A percentile compares a stretch with the other conserved stretches of the same genome.
Evolutionary conservation across 345 rosid genomes (phyloP).

Genomic region (Lepidium sativum): DNA sequence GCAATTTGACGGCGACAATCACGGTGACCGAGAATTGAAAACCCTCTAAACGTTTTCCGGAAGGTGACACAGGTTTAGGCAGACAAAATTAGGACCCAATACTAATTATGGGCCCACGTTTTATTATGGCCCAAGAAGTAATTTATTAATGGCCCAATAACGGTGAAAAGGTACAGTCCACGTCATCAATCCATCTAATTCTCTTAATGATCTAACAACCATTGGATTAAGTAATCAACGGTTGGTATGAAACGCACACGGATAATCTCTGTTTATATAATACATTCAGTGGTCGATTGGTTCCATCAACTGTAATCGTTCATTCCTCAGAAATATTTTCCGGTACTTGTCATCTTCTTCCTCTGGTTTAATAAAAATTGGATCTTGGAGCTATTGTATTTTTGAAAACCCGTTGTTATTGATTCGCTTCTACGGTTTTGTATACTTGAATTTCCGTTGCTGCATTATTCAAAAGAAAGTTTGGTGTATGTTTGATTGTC

Average conservation of each 20-base stretch:
- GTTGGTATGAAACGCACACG: neutral
- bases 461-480: too few relatives aligned
- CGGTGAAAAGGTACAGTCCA: neutral
- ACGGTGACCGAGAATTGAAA: neutral
- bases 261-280: neutral
- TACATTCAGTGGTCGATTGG: neutral
- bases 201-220: neutral
- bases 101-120: neutral
- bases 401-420: too few relatives aligned
- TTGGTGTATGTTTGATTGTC: too few relatives aligned
- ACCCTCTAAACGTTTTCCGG: too few relatives aligned
- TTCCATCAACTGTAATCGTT: neutral
- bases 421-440: too few relatives aligned
- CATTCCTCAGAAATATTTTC: neutral
- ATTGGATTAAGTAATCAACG: conserved; percentile 8
- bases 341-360: conserved; percentile 4
- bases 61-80: too few relatives aligned
- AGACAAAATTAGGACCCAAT: neutral
- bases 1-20: conserved; percentile 8
- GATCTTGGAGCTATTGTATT: neutral
- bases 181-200: conserved; percentile 11
- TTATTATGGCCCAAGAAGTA: neutral
- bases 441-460: too few relatives aligned
- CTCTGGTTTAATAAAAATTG: neutral
- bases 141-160: neutral